Conservation (phyloP, 2,329 filamentous ascomycete species). For the Aspergillus sclerotialis region DNA sequence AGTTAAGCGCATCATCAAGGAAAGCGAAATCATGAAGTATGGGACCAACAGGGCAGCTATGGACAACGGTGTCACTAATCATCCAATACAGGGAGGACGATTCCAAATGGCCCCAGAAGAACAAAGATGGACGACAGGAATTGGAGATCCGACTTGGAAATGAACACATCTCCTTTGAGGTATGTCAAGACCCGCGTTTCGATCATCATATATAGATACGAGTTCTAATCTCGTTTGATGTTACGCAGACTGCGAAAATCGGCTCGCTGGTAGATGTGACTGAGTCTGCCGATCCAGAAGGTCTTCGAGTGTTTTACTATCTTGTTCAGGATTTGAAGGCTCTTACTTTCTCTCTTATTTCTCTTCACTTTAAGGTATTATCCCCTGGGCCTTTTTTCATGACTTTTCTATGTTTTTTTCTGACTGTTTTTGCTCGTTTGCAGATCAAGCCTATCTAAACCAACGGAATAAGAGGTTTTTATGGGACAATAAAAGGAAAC, state of each 20-base stretch:
- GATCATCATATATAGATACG: neutral
- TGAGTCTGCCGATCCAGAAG: constrained; percentile 91
- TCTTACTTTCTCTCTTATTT: constrained; percentile 91
- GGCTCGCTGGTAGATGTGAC: constrained; percentile 94
- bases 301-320: constrained; percentile 95
- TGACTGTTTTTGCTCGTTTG: constrained; percentile 3
- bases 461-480: neutral
- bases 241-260: constrained; percentile 82
- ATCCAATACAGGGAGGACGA: constrained; percentile 75
- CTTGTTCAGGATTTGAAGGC: constrained; percentile 96
- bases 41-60: too few species aligned
- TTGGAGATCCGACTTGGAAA: constrained; percentile 88
- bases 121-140: constrained; percentile 96
- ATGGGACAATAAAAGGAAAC: neutral
- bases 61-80: constrained; percentile 10
- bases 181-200: constrained; percentile 27
- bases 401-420: neutral
- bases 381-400: constrained; percentile 1
- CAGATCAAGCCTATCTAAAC: constrained; percentile 49
- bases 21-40: constrained; percentile 95
- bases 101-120: constrained; percentile 97
- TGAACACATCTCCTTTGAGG: constrained; percentile 97
- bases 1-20: constrained; percentile 94
- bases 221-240: neutral
- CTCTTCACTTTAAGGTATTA: constrained; percentile 91